phyloP scores from a whole-genome alignment of 495 filamentous ascomycete genomes.

The Pseudoneurospora amorphoporcata region DNA sequence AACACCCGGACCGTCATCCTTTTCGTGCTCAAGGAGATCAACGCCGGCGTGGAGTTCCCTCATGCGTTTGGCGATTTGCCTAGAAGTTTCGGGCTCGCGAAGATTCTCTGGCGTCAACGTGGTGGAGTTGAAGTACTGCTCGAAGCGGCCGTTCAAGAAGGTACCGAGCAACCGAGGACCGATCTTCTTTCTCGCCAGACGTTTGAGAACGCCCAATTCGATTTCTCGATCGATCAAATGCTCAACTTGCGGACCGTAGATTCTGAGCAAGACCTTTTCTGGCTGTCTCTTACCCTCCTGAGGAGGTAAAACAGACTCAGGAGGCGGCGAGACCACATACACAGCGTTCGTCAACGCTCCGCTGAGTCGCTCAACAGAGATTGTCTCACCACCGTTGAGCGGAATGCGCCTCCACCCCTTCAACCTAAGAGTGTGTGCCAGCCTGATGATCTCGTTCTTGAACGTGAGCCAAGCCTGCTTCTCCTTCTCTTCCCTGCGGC shows the following conservation, averaged over 20 bases:
- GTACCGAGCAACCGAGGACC: conserved; percentile 89
- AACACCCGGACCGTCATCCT: conserved; percentile 66
- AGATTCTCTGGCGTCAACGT: conserved; percentile 70
- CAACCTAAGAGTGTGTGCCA: conserved; percentile 79
- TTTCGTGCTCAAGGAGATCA: conserved; percentile 69
- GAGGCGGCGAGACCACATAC: conserved; percentile 81
- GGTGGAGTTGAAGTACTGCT: conserved; percentile 78
- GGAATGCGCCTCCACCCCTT: conserved; percentile 84
- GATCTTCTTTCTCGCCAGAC: conserved; percentile 83
- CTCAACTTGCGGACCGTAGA: conserved; percentile 93
- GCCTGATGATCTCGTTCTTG: conserved; percentile 80
- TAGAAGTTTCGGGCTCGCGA: conserved; percentile 69
- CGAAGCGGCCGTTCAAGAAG: conserved; percentile 92
- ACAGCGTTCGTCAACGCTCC: conserved; percentile 94
- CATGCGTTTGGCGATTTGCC: conserved; percentile 97
- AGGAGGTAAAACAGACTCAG: conserved; percentile 34
- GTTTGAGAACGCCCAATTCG: conserved; percentile 76
- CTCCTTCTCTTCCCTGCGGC: conserved; percentile 47
- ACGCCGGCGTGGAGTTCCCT: conserved; percentile 91
- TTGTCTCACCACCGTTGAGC: conserved; percentile 49
- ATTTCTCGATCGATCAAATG: conserved; percentile 91
- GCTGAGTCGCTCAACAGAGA: conserved; percentile 77
- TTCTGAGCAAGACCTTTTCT: conserved; percentile 71
- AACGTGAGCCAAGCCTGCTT: conserved; percentile 66
- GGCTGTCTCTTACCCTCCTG: conserved; percentile 31